A percentile compares a stretch with the other conserved stretches of the same genome.
Conservation (phyloP, 1,139 yeast genomes). For the Lodderomyces orthopsilosis region DNA sequence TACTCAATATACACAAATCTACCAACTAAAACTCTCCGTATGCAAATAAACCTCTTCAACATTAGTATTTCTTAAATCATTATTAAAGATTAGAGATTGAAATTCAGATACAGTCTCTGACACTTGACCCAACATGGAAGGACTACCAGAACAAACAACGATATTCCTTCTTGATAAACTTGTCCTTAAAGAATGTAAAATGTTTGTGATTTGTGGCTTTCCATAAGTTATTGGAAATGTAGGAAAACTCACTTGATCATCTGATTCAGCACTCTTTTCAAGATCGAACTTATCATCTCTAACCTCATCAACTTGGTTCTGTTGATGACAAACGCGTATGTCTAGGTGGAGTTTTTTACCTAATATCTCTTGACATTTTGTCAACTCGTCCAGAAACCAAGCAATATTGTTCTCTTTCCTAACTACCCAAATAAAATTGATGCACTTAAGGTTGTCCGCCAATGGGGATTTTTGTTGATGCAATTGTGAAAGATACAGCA, state of each 20-base stretch:
- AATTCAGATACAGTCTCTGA: slow-evolving; percentile 42
- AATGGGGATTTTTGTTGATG: slow-evolving; percentile 16
- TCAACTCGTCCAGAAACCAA: slow-evolving; percentile 47
- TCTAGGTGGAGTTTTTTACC: slow-evolving; percentile 26
- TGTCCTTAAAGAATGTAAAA: slow-evolving; percentile 19
- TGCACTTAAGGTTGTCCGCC: slow-evolving; percentile 14
- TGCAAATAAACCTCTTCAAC: slow-evolving; percentile 55
- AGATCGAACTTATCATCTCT: neutral
- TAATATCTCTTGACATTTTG: slow-evolving; percentile 22
- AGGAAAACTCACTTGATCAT: neutral
- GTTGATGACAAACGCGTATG: slow-evolving; percentile 22
- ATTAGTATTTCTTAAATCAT: slow-evolving; percentile 21
- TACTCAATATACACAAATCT: slow-evolving; percentile 1
- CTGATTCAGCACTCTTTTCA: slow-evolving; percentile 15
- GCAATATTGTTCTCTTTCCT: slow-evolving; percentile 32
- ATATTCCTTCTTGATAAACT: slow-evolving; percentile 39
- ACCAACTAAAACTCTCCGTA: slow-evolving; percentile 62
- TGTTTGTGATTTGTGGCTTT: slow-evolving; percentile 33
- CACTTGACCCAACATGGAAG: slow-evolving; percentile 40
- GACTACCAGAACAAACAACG: slow-evolving; percentile 52
- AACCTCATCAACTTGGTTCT: slow-evolving; percentile 5
- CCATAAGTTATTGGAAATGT: slow-evolving; percentile 20
- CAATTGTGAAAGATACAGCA: slow-evolving; percentile 19
- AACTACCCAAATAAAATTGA: slow-evolving; percentile 53
- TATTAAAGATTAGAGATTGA: slow-evolving; percentile 32